Percentiles rank a stretch among this genome's conserved stretches.
phyloP scores from a whole-genome alignment of 768 basidiomycete genomes.

The Rhodotorula taiwanensis region DNA sequence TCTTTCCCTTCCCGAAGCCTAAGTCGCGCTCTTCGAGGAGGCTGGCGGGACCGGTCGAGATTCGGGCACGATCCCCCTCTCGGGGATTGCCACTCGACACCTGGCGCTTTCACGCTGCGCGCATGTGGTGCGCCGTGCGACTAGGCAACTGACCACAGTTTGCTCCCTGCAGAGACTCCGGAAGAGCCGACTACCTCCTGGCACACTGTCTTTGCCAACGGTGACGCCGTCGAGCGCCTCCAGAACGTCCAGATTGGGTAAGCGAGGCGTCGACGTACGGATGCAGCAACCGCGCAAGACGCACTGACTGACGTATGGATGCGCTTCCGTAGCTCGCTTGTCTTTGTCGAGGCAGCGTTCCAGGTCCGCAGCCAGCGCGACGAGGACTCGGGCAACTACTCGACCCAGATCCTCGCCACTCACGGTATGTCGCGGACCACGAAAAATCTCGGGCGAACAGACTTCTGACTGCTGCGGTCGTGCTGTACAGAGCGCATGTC shows the following conservation, averaged over 20 bases:
- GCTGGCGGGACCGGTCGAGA: no score
- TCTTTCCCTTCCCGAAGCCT: neutral
- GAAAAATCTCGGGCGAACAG: no score
- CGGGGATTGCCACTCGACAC: no score
- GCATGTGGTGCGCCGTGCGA: neutral
- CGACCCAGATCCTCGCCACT: constrained; percentile 11
- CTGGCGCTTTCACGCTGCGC: no score
- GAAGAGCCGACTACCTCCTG: constrained; percentile 56
- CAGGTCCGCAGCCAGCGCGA: constrained; percentile 14
- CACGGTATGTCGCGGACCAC: constrained; percentile 32
- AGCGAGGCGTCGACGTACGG: neutral
- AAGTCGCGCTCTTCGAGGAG: neutral
- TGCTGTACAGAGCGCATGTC: constrained; percentile 13
- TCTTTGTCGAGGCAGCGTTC: constrained; percentile 73
- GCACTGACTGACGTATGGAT: neutral
- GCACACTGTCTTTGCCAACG: constrained; percentile 71
- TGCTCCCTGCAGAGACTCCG: constrained; percentile 50
- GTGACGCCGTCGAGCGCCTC: constrained; percentile 61
- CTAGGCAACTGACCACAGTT: neutral
- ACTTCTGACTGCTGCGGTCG: neutral
- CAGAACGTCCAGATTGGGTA: constrained; percentile 59
- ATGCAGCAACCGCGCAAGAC: no score
- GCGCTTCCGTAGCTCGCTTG: constrained; percentile 48
- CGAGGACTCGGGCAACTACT: constrained; percentile 27
- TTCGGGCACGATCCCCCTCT: no score